Evolutionary conservation across 2,329 filamentous ascomycete genomes (phyloP).

Genomic region (Aspergillus unguis): DNA sequence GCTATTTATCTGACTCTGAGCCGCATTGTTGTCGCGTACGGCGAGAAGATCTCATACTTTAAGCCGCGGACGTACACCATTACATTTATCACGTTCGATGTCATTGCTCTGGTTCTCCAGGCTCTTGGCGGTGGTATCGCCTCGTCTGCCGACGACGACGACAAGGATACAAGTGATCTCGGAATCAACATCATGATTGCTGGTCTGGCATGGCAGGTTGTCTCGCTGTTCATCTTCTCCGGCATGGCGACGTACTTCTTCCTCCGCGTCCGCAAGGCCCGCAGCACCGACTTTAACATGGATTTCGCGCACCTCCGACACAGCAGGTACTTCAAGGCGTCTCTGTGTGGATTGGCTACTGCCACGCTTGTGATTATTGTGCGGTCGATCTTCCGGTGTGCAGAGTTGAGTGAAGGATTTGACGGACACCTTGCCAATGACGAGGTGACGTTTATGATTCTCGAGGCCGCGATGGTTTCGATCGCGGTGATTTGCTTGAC

Average conservation of each 20-base stretch:
- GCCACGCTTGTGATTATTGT: conserved; percentile 47
- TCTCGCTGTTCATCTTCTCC: conserved; percentile 56
- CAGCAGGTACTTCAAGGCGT: neutral
- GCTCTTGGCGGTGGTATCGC: conserved; percentile 45
- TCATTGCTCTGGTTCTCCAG: conserved; percentile 60
- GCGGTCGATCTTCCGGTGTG: conserved; percentile 50
- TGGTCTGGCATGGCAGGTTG: conserved; percentile 60
- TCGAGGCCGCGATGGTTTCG: conserved; percentile 55
- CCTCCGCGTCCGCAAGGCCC: conserved; percentile 30
- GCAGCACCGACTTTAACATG: neutral
- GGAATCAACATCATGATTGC: conserved; percentile 66
- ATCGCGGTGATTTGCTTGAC: conserved; percentile 47
- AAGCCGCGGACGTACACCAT: conserved; percentile 32
- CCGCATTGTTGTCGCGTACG: conserved; percentile 34
- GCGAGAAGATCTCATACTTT: conserved; percentile 32
- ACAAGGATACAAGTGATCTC: conserved; percentile 10
- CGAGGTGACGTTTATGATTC: conserved; percentile 50
- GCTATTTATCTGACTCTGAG: conserved; percentile 58
- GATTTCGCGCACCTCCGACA: conserved; percentile 7
- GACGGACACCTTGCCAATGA: conserved; percentile 47
- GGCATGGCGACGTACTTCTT: conserved; percentile 50
- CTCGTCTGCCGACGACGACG: conserved; percentile 5
- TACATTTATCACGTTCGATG: conserved; percentile 61
- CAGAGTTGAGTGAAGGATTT: conserved; percentile 50
- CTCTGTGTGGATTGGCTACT: conserved; percentile 30